Evolutionary conservation across 129 eudicot genomes (phyloP).

Genomic region (Kitagawia praeruptora): DNA sequence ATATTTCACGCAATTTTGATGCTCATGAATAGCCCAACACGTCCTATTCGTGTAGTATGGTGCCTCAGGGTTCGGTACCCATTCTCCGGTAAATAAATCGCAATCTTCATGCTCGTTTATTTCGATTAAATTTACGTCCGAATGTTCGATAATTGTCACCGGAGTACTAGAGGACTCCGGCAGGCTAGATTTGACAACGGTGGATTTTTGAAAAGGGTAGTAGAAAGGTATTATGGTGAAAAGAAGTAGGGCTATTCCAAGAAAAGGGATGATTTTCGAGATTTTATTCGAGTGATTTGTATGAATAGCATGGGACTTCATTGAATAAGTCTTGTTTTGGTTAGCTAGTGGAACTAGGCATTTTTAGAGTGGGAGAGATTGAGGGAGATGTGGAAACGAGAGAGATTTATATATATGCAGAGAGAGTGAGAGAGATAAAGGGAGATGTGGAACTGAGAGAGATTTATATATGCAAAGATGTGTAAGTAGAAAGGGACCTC

Average conservation of each 20-base stretch:
- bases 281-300: slow-evolving; percentile 23
- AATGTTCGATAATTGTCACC: slow-evolving; percentile 1
- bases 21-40: slow-evolving; percentile 87
- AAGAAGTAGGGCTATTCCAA: slow-evolving; percentile 29
- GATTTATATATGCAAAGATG: not conserved
- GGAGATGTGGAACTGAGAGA: not conserved
- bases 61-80: slow-evolving; percentile 75
- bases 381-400: not conserved
- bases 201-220: slow-evolving; percentile 24
- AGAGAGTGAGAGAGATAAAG: not conserved
- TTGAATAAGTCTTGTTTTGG: not conserved
- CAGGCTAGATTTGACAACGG: not conserved
- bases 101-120: slow-evolving; percentile 41
- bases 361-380: not conserved
- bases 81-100: slow-evolving; percentile 69
- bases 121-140: slow-evolving; percentile 18
- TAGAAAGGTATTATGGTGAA: slow-evolving; percentile 37
- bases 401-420: not conserved
- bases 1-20: slow-evolving; percentile 81
- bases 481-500: not conserved
- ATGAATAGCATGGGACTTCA: slow-evolving; percentile 21
- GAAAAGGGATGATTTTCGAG: slow-evolving; percentile 27
- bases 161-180: not conserved
- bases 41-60: slow-evolving; percentile 67
- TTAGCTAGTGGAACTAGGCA: not conserved